These are phyloP conservation scores for Capronia coronata DNA, from an alignment of 2,329 filamentous ascomycete genomes.

Conservation along the genomic window DNA sequence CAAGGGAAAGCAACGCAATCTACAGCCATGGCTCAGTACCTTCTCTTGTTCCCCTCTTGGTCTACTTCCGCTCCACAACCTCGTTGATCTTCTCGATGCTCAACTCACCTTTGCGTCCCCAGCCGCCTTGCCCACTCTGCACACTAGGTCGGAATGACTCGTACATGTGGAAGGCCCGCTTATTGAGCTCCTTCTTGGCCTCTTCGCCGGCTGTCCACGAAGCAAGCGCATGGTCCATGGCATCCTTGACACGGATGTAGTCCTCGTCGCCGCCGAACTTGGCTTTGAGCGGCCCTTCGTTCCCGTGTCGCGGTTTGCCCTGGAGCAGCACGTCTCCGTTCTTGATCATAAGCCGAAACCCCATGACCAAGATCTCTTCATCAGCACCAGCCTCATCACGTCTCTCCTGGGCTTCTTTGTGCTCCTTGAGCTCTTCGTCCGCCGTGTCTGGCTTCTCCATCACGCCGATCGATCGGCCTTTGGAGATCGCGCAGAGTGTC, in stretches of 20 bases:
- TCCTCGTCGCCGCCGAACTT: constrained; percentile 14
- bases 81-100: constrained; percentile 54
- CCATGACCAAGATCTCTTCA: constrained; percentile 22
- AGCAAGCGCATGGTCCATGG: neutral
- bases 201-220: neutral
- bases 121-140: constrained; percentile 65
- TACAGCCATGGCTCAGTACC: no score
- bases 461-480: constrained; percentile 21
- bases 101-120: constrained; percentile 74
- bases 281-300: constrained; percentile 11
- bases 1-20: no score
- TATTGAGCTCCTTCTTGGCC: constrained; percentile 57
- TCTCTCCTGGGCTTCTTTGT: constrained; percentile 14
- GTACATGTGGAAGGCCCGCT: constrained; percentile 76
- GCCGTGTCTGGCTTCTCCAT: constrained; percentile 15
- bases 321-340: constrained; percentile 12
- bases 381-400: constrained; percentile 9
- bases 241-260: neutral
- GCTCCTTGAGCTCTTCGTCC: constrained; percentile 8
- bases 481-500: constrained; percentile 23
- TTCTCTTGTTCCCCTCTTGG: neutral
- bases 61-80: constrained; percentile 5
- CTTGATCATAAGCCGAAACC: constrained; percentile 19
- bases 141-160: constrained; percentile 70
- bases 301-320: constrained; percentile 19